Evolutionary conservation across 164 flowering plant genomes (phyloP).

Genomic region (Vitis rotundifolia): DNA sequence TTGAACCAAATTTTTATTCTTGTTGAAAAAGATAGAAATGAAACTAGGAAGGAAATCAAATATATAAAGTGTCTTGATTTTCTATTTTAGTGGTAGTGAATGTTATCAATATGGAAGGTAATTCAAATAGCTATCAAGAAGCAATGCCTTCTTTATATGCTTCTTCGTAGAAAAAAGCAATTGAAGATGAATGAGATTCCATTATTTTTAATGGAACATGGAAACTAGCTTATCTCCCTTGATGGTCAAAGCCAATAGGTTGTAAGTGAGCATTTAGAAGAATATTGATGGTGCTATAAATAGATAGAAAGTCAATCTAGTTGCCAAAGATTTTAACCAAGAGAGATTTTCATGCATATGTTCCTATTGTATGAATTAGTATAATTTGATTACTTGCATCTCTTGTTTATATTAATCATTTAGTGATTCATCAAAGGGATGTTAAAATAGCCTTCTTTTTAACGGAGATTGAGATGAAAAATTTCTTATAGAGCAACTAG

Average conservation of each 20-base stretch:
- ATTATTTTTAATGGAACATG: not conserved
- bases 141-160: not conserved
- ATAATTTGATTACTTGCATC: no score
- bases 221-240: not conserved
- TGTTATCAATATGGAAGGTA: no score
- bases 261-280: no score
- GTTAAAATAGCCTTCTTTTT: not conserved
- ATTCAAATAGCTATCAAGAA: not conserved
- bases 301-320: no score
- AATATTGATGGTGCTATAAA: no score
- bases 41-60: not conserved
- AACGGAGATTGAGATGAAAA: no score
- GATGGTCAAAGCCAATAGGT: not conserved
- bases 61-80: not conserved
- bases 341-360: no score
- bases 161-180: not conserved
- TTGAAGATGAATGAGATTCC: not conserved
- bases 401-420: no score
- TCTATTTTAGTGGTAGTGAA: not conserved
- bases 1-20: not conserved
- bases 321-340: no score
- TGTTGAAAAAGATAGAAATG: not conserved
- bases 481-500: no score
- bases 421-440: not conserved
- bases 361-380: no score